Conservation (phyloP, 768 basidiomycete genomes). For the Tremella fuciformis region DNA sequence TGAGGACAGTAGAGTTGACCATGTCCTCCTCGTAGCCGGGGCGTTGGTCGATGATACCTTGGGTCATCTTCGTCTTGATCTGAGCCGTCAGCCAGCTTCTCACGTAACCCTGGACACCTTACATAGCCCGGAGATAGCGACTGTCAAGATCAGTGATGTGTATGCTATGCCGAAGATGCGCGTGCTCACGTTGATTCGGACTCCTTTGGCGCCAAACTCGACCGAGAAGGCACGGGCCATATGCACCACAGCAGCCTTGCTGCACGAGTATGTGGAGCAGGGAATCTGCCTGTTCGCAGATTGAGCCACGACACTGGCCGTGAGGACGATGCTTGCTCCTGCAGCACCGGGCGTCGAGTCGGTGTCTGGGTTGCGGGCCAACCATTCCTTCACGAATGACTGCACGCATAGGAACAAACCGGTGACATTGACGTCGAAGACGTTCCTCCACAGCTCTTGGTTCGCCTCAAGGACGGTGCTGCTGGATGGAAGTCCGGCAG, state of each 20-base stretch:
- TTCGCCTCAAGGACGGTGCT: conserved; percentile 27
- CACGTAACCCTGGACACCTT: conserved; percentile 4
- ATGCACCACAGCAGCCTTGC: conserved; percentile 50
- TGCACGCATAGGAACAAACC: conserved; percentile 27
- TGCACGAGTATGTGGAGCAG: conserved; percentile 45
- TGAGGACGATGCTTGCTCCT: conserved; percentile 6
- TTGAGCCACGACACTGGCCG: conserved; percentile 28
- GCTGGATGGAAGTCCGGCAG: conserved; percentile 31
- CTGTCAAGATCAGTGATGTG: conserved; percentile 12
- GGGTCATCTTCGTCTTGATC: conserved; percentile 32
- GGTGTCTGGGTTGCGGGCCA: background rate
- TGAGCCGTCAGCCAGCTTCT: conserved; percentile 5
- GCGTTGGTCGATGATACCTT: conserved; percentile 19
- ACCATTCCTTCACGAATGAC: conserved; percentile 23
- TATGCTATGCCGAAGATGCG: background rate
- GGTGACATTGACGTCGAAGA: conserved; percentile 41
- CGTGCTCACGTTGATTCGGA: conserved; percentile 47
- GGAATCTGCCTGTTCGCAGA: conserved; percentile 33
- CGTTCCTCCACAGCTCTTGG: conserved; percentile 23
- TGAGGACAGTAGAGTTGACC: conserved; percentile 32
- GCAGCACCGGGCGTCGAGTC: background rate
- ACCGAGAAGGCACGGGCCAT: conserved; percentile 48
- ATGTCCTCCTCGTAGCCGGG: conserved; percentile 39
- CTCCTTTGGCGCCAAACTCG: conserved; percentile 48
- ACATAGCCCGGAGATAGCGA: conserved; percentile 42